Evolutionary conservation across 2,329 filamentous ascomycete species (phyloP), one percentile per base, ranked within the genome.

Genomic region (Aspergillus quadrilineatus): DNA sequence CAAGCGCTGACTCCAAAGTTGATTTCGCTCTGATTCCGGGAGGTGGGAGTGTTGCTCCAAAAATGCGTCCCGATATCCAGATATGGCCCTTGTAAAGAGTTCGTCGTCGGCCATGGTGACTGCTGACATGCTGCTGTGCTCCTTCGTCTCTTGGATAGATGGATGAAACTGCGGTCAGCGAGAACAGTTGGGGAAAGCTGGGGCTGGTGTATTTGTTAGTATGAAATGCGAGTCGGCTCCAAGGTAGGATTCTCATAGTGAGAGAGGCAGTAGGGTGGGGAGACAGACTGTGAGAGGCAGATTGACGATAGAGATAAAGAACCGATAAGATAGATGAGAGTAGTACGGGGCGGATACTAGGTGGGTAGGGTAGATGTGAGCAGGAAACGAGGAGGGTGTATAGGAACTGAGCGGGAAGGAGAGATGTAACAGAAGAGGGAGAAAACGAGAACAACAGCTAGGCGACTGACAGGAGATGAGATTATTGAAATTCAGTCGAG

Each of bases 1-100:
- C 43, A 77, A 65, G 37, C 66, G 69, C 57, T 69, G 69, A 55
- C 64, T 72, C 75, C 75, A 77, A 56, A 76, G 74, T 53, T 70
- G 65, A 62, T 74, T 70, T 51, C 73, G 69, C 66, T 76, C 68
- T 34, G 65, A 60, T 69, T 76, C 75, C 63, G 74, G 63, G 55
- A 76, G 72, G 58, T 76, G 69, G 63, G 73, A 68, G 57, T 73
- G 65, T 58, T 72, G 67, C 66, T 66, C 70, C 73, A 73, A 75
- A 67, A 77, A 77, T 42, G 64, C 67, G 46, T 75, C 71, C 62
- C 72, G 72, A 61, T 74, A 76, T 53, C 72, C 70, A 62, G 73
- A 73, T 49, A 76, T 74, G 55, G 72, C 73, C 62, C 70, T 67
- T 44, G 67, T 71, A 60, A 77, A 75, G 44, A 75, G 66, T 60